Percentiles rank a stretch among this genome's conserved stretches.
Evolutionary conservation across 2,329 filamentous ascomycete genomes (phyloP).

Genomic region (Camillea tinctor): DNA sequence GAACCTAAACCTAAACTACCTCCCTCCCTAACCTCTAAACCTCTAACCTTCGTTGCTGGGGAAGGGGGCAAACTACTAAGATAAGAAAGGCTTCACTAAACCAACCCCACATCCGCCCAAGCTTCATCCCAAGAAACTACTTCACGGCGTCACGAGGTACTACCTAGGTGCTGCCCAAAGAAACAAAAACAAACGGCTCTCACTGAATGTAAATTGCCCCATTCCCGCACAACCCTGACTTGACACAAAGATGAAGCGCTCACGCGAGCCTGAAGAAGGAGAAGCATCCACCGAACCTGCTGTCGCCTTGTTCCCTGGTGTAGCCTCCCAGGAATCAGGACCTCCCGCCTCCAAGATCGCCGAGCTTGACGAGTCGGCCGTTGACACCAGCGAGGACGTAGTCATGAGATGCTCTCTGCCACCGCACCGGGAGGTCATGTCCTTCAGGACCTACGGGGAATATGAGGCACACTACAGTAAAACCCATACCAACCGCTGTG

Average conservation of each 20-base stretch:
- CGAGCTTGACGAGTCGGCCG: conserved; percentile 52
- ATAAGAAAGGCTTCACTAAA: too few species aligned
- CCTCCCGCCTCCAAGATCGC: conserved; percentile 51
- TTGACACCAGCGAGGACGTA: conserved; percentile 35
- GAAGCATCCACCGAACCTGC: conserved; percentile 26
- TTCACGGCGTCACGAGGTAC: not conserved
- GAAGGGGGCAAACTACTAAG: too few species aligned
- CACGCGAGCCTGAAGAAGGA: conserved; percentile 57
- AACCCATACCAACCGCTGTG: conserved; percentile 79
- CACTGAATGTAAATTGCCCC: conserved; percentile 37
- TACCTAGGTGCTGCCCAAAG: not conserved
- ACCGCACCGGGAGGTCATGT: conserved; percentile 68
- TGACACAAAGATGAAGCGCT: conserved; percentile 56
- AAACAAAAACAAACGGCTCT: not conserved
- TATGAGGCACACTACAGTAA: conserved; percentile 87
- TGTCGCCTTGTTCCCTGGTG: conserved; percentile 13
- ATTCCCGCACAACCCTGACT: conserved; percentile 21
- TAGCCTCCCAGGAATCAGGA: conserved; percentile 15
- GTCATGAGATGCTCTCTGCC: conserved; percentile 80
- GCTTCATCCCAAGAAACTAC: not conserved
- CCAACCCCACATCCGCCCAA: too few species aligned
- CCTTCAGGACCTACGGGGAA: conserved; percentile 72
- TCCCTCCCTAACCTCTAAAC: too few species aligned
- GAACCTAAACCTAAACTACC: too few species aligned
- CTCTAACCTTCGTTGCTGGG: too few species aligned